Conservation (phyloP, 2,329 filamentous ascomycete genomes). For the Pseudogymnoascus sp. region DNA sequence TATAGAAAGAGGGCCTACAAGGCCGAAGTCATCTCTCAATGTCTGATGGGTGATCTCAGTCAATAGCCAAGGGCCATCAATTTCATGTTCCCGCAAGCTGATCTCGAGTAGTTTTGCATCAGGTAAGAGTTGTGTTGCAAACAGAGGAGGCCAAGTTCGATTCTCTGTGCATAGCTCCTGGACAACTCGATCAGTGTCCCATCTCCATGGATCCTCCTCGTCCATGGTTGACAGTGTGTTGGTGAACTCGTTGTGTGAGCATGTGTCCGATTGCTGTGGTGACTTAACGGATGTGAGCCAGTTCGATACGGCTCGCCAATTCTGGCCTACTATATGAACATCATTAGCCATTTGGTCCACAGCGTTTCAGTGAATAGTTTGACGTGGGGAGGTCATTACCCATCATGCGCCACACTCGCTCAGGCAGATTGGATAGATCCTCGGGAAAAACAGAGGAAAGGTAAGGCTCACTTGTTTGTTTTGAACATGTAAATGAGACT, state of each 20-base stretch:
- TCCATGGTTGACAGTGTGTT: constrained; percentile 21
- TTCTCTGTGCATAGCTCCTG: constrained; percentile 51
- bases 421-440: neutral
- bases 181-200: constrained; percentile 61
- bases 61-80: constrained; percentile 19
- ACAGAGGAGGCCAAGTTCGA: constrained; percentile 36
- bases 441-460: neutral
- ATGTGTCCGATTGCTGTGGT: neutral
- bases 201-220: constrained; percentile 60
- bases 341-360: neutral
- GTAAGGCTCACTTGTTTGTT: neutral
- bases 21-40: constrained; percentile 20
- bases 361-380: neutral
- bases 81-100: neutral
- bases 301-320: constrained; percentile 2
- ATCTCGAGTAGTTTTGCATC: neutral
- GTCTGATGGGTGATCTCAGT: constrained; percentile 17
- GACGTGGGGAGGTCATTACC: neutral
- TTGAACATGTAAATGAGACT: neutral
- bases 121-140: neutral
- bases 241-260: neutral
- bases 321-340: neutral
- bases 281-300: neutral
- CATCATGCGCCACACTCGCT: neutral
- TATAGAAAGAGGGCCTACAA: constrained; percentile 14